Evolutionary conservation across 1,284 basidiomycete species (phyloP).

Genomic region (Cutaneotrichosporon cyanovorans): DNA sequence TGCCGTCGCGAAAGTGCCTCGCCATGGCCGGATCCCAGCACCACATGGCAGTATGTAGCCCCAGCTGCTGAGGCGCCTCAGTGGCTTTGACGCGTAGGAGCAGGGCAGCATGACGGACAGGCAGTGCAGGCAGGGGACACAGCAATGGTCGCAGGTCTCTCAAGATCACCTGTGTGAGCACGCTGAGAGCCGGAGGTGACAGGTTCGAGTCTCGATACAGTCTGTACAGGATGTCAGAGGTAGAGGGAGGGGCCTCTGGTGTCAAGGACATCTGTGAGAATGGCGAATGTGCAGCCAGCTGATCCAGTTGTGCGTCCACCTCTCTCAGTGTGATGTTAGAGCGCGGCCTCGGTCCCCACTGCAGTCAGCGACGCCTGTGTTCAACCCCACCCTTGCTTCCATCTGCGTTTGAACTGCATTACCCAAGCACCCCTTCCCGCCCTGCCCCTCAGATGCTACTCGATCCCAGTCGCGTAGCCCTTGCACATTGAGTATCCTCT

Average conservation of each 20-base stretch:
- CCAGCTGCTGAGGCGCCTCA: slow-evolving; percentile 50
- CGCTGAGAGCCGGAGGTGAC: slow-evolving; percentile 55
- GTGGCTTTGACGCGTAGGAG: slow-evolving; percentile 30
- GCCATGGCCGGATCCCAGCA: slow-evolving; percentile 63
- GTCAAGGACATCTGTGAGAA: slow-evolving; percentile 52
- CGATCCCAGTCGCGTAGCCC: slow-evolving; percentile 52
- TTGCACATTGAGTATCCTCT: slow-evolving; percentile 49
- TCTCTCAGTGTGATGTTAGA: slow-evolving; percentile 41
- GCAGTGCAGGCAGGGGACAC: slow-evolving; percentile 53
- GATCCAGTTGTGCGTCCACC: slow-evolving; percentile 60
- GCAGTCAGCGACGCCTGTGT: neutral
- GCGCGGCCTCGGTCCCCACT: slow-evolving; percentile 2
- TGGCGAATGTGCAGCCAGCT: slow-evolving; percentile 59
- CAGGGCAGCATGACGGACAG: slow-evolving; percentile 25
- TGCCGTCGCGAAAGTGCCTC: slow-evolving; percentile 51
- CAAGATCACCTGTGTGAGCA: slow-evolving; percentile 72
- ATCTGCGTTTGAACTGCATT: slow-evolving; percentile 54
- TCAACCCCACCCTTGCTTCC: neutral
- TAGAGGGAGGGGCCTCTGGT: slow-evolving; percentile 1
- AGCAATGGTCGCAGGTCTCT: slow-evolving; percentile 71
- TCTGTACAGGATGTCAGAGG: slow-evolving; percentile 14
- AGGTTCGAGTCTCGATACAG: slow-evolving; percentile 36
- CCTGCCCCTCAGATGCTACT: slow-evolving; percentile 23
- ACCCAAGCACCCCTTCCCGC: slow-evolving; percentile 61
- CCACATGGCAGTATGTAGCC: slow-evolving; percentile 58